Evolutionary conservation across 1,139 yeast genomes (phyloP), one percentile per base, ranked within the genome.

Genomic region (Protomyces lactucae-debilis): DNA sequence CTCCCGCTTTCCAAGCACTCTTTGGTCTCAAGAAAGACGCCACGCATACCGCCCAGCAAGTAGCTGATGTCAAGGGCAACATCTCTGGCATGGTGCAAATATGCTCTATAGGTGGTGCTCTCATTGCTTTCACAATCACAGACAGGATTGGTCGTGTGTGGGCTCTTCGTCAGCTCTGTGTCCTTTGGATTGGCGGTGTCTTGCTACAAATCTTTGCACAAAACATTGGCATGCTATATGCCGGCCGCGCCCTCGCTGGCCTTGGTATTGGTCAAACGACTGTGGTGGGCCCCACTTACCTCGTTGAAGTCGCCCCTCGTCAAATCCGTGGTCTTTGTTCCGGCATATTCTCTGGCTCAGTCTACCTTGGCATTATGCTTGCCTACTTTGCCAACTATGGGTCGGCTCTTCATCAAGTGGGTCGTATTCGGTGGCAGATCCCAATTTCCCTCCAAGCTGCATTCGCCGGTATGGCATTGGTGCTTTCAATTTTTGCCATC

Each of bases 51-150:
- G 46, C 40, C 3, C 18, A n/a, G 52, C 28, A 36, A 21, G 28
- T 25, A 2, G 63, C 66, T 2, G 55, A 37, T 12, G 36, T 18
- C 18, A 61, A 46, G 9, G 67, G 66, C 28, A 64, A 64, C 55
- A 63, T 64, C 8, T n/a, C 66, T n/a, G 61, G 66, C 18, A 84
- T 84, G 86, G 87, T 84, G 3, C 85, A 83, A 70, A 73, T 84
- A 55, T 87, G 87, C 2, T 80, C 84, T 35, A 80, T 84, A 66
- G 85, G 81, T 51, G 88, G 88, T 28, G 77, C 84, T 23, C 64
- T 83, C 12, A 66, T 83, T 43, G 84, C 86, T 2, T 76, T 79
- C 71, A 78, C 75, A 67, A 71, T 82, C 2, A 83, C 80, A 51
- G 88, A 85, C 71, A 76, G 74, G 55, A 73, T 84, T 45, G 88